Conservation (phyloP, 148 eudicot genomes). For the Fagopyrum tataricum region DNA sequence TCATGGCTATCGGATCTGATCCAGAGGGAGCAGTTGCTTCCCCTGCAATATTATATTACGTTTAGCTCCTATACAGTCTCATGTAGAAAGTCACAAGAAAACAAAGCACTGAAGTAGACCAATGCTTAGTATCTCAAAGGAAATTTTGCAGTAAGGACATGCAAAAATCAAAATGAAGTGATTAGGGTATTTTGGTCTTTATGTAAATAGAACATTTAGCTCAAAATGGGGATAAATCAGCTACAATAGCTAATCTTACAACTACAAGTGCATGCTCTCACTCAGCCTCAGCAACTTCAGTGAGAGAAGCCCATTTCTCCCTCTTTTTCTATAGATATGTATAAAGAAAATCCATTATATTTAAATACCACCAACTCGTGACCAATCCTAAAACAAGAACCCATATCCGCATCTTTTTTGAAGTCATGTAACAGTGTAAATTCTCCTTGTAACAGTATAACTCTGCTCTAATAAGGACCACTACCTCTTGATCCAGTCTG, state of each 20-base stretch:
- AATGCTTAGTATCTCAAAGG: background rate
- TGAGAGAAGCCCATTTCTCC: background rate
- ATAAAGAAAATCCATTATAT: too few relatives aligned
- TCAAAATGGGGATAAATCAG: background rate
- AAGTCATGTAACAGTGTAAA: too few relatives aligned
- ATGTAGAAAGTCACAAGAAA: background rate
- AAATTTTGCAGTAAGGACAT: background rate
- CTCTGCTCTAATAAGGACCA: constrained; percentile 22
- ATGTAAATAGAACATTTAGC: background rate
- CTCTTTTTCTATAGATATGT: background rate
- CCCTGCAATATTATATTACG: constrained; percentile 26
- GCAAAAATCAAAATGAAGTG: background rate
- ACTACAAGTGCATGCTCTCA: background rate
- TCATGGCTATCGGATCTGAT: constrained; percentile 86
- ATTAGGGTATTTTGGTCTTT: background rate
- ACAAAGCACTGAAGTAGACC: background rate
- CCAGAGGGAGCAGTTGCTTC: constrained; percentile 46
- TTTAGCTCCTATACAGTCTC: background rate
- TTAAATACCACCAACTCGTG: background rate
- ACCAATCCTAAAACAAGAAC: background rate
- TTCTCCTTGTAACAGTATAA: too few relatives aligned
- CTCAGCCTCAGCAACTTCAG: background rate
- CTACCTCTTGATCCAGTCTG: constrained; percentile 34
- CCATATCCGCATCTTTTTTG: background rate
- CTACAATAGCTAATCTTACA: background rate